A percentile compares a stretch with the other conserved stretches of the same genome.
phyloP scores from a whole-genome alignment of 257 asterid genomes.

The Solanum boliviense region DNA sequence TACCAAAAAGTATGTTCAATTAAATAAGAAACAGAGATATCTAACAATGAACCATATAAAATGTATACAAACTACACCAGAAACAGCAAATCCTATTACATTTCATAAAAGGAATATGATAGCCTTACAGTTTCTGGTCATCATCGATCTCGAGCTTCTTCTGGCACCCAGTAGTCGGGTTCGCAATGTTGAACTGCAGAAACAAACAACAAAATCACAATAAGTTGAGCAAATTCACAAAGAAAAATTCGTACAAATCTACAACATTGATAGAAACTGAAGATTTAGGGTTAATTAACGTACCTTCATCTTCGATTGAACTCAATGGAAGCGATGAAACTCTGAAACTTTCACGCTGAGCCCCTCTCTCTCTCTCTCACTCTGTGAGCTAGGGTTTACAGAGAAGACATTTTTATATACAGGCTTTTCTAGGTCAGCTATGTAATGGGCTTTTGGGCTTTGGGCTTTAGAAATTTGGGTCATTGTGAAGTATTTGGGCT shows the following conservation, averaged over 20 bases:
- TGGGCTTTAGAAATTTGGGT: neutral
- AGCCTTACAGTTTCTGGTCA: slow-evolving; percentile 22
- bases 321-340: neutral
- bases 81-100: neutral
- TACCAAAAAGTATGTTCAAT: neutral
- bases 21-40: neutral
- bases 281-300: neutral
- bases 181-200: slow-evolving; percentile 24
- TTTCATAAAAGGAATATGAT: neutral
- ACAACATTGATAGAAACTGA: neutral
- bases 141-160: slow-evolving; percentile 29
- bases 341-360: neutral
- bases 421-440: neutral
- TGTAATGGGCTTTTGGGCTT: neutral
- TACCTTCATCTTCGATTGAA: neutral
- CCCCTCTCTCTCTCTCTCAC: neutral
- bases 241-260: neutral
- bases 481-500: neutral
- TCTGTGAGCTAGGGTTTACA: neutral
- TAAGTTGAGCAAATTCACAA: neutral
- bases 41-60: neutral
- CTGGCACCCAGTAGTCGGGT: slow-evolving; percentile 34
- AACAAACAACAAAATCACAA: neutral
- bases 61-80: neutral
- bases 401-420: neutral